A percentile compares a stretch with the other conserved stretches of the same genome.
phyloP scores from a whole-genome alignment of 192 early-diverging fungal genomes.

The Coemansia sp. region DNA sequence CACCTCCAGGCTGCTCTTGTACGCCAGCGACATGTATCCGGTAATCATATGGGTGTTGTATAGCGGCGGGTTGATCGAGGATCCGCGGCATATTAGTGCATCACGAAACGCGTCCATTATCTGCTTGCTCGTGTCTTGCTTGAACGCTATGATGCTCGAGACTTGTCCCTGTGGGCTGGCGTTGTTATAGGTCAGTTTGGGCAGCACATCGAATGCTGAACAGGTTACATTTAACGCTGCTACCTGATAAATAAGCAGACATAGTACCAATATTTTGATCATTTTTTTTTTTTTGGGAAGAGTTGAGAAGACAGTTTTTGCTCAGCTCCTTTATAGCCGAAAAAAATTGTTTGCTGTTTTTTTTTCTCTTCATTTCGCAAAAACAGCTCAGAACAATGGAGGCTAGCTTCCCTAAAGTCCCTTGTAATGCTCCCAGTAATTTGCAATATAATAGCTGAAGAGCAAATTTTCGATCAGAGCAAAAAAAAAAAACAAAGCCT shows the following conservation, averaged over 20 bases:
- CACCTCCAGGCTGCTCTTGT: slow-evolving; percentile 11
- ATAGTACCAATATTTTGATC: no score
- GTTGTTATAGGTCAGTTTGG: slow-evolving; percentile 28
- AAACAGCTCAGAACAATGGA: no score
- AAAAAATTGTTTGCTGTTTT: neutral
- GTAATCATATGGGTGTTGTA: slow-evolving; percentile 29
- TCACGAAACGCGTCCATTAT: slow-evolving; percentile 36
- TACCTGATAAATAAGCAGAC: neutral
- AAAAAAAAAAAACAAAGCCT: no score
- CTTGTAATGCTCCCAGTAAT: no score
- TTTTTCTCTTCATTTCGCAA: no score
- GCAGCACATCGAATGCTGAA: slow-evolving; percentile 23
- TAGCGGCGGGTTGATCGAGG: slow-evolving; percentile 18
- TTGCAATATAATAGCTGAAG: no score
- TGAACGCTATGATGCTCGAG: slow-evolving; percentile 21
- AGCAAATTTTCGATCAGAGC: no score
- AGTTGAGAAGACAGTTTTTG: no score
- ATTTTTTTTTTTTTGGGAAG: no score
- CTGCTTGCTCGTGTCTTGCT: slow-evolving; percentile 11
- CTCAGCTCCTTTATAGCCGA: neutral
- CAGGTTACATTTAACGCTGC: slow-evolving; percentile 27
- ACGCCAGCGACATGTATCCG: slow-evolving; percentile 13
- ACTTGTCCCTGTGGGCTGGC: slow-evolving; percentile 24
- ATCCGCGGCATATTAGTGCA: slow-evolving; percentile 40
- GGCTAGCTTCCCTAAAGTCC: no score